These are phyloP conservation scores for Chalciporus chontae DNA, from an alignment of 768 basidiomycete genomes.

Conservation along the genomic window DNA sequence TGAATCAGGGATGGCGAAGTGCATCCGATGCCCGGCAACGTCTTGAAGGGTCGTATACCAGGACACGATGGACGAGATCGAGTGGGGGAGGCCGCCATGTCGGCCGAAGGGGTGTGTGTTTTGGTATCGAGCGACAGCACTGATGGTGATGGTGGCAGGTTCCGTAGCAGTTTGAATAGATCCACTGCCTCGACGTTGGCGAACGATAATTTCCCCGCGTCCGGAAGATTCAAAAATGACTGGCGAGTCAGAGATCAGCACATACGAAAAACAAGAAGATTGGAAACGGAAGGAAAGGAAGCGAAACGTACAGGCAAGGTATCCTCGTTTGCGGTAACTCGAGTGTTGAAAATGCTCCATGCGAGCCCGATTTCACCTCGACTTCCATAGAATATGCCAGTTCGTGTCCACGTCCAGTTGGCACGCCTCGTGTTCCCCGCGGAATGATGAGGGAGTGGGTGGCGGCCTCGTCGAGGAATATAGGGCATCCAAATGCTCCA, in stretches of 20 bases:
- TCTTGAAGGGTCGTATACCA: conserved; percentile 54
- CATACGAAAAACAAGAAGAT: not conserved
- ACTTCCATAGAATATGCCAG: conserved; percentile 67
- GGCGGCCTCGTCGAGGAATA: conserved; percentile 46
- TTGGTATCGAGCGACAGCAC: conserved; percentile 3
- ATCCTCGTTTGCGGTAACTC: conserved; percentile 59
- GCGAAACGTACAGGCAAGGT: conserved; percentile 74
- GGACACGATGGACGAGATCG: conserved; percentile 56
- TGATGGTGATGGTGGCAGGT: conserved; percentile 42
- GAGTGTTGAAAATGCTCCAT: conserved; percentile 84
- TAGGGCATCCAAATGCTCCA: conserved; percentile 71
- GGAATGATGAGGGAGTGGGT: conserved; percentile 34
- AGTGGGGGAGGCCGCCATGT: conserved; percentile 29
- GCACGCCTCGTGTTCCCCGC: conserved; percentile 9
- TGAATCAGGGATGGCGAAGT: conserved; percentile 59
- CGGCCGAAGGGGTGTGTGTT: conserved; percentile 7
- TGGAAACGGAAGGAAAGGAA: not conserved
- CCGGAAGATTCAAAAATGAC: conserved; percentile 60
- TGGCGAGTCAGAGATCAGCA: conserved; percentile 21
- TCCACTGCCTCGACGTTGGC: conserved; percentile 45
- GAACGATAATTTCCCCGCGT: conserved; percentile 63
- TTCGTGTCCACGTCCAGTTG: conserved; percentile 38
- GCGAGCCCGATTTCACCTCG: conserved; percentile 82
- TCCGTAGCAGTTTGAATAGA: conserved; percentile 55
- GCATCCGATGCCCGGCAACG: conserved; percentile 51